Conservation (phyloP, 768 basidiomycete species). For the Crassisporium funariophilum region DNA sequence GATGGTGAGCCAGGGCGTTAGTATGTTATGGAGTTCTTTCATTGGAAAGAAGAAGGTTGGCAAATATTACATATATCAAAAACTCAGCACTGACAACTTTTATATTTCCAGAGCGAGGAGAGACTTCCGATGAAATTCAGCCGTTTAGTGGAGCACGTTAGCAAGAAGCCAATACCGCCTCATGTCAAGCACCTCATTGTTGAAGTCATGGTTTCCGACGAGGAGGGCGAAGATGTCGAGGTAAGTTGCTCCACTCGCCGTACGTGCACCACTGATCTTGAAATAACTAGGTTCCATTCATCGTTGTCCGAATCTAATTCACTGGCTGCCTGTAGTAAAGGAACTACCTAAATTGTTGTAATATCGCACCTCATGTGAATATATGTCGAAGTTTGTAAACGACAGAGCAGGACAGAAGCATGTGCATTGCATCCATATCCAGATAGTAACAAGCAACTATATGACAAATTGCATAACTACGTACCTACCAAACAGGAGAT, state of each 20-base stretch:
- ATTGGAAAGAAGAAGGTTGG: slow-evolving; percentile 90
- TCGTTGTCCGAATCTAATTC: slow-evolving; percentile 64
- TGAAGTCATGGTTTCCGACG: slow-evolving; percentile 93
- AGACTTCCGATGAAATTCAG: slow-evolving; percentile 88
- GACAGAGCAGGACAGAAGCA: slow-evolving; percentile 28
- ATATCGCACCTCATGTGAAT: slow-evolving; percentile 3
- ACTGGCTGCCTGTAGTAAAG: slow-evolving; percentile 1
- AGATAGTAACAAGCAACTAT: slow-evolving; percentile 24
- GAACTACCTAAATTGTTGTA: slow-evolving; percentile 11
- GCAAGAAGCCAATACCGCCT: slow-evolving; percentile 89
- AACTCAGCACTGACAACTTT: slow-evolving; percentile 4
- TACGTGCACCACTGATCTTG: neutral
- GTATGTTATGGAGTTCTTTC: slow-evolving; percentile 97
- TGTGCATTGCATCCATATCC: slow-evolving; percentile 36
- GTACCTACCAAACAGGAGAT: slow-evolving; percentile 38
- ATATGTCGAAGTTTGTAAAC: neutral
- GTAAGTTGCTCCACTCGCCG: slow-evolving; percentile 38
- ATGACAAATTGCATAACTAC: slow-evolving; percentile 42
- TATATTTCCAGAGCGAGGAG: slow-evolving; percentile 71
- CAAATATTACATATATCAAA: slow-evolving; percentile 6
- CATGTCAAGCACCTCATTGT: slow-evolving; percentile 85
- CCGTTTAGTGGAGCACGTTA: slow-evolving; percentile 88
- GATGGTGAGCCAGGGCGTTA: slow-evolving; percentile 97
- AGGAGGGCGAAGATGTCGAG: slow-evolving; percentile 94
- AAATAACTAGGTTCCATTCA: slow-evolving; percentile 71